phyloP scores from a whole-genome alignment of 2,329 filamentous ascomycete species.

The Penicillium sp. region DNA sequence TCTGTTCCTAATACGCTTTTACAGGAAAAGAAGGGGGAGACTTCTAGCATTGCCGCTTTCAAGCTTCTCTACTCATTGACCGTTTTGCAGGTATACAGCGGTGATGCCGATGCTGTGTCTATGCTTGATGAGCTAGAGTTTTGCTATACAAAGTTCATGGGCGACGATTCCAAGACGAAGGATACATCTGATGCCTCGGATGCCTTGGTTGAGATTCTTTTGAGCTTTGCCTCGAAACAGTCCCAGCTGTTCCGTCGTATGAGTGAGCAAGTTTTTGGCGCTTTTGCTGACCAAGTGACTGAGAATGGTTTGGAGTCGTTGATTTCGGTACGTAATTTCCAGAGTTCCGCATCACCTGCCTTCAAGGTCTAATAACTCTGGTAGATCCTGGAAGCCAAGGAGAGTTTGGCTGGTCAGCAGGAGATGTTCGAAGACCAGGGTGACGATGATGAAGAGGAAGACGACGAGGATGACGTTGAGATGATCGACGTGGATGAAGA shows the following conservation, averaged over 20 bases:
- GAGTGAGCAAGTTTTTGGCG: constrained; percentile 82
- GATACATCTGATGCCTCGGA: constrained; percentile 60
- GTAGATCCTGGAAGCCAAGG: constrained; percentile 74
- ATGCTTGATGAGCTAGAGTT: constrained; percentile 79
- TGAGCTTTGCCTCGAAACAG: constrained; percentile 85
- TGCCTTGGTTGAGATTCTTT: constrained; percentile 79
- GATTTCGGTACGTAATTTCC: constrained; percentile 42
- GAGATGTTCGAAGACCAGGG: constrained; percentile 77
- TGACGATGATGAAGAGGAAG: constrained; percentile 50
- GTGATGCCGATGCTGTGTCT: constrained; percentile 80
- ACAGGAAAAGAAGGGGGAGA: constrained; percentile 51
- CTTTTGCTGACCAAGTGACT: constrained; percentile 76
- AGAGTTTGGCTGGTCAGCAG: constrained; percentile 80
- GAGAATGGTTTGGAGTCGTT: constrained; percentile 68
- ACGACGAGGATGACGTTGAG: constrained; percentile 48
- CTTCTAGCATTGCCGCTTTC: constrained; percentile 60
- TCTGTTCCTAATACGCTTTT: constrained; percentile 38
- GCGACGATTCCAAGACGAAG: constrained; percentile 52
- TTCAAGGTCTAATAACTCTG: constrained; percentile 44
- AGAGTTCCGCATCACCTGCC: neutral
- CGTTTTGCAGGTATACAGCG: constrained; percentile 86
- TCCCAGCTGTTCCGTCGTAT: constrained; percentile 84
- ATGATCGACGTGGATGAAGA: constrained; percentile 51
- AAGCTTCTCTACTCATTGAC: constrained; percentile 81
- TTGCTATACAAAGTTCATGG: constrained; percentile 66